Conservation (phyloP, 2,329 filamentous ascomycete genomes). For the Aspergillus fumigatiaffinis region DNA sequence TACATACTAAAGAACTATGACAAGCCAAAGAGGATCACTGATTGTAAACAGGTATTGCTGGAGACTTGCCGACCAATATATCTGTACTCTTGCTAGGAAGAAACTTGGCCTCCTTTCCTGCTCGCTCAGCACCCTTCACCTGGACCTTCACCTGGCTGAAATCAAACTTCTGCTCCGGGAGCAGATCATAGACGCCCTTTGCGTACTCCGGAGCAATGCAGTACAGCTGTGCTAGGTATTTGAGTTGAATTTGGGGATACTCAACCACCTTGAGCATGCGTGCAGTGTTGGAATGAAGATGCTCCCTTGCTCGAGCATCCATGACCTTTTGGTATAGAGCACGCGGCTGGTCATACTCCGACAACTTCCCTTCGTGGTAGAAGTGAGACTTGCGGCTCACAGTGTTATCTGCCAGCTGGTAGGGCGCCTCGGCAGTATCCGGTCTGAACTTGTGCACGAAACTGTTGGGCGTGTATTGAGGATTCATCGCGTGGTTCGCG, state of each 20-base stretch:
- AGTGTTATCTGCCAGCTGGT: constrained; percentile 48
- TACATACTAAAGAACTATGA: too few relatives aligned
- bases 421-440: constrained; percentile 49
- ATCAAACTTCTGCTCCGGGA: constrained; percentile 44
- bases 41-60: constrained; percentile 28
- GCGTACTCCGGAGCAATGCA: constrained; percentile 48
- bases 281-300: constrained; percentile 50
- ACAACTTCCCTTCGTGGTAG: constrained; percentile 52
- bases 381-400: constrained; percentile 52
- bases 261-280: constrained; percentile 43
- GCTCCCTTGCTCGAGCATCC: constrained; percentile 40
- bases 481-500: constrained; percentile 45
- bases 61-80: constrained; percentile 4
- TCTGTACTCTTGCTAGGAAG: constrained; percentile 1
- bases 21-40: too few relatives aligned
- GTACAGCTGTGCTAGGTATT: constrained; percentile 52
- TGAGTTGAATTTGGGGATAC: constrained; percentile 45
- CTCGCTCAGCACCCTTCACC: constrained; percentile 41
- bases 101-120: constrained; percentile 32
- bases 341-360: constrained; percentile 50
- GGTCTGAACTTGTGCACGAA: constrained; percentile 51
- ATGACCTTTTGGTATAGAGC: constrained; percentile 50
- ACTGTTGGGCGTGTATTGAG: constrained; percentile 51
- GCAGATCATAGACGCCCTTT: constrained; percentile 43
- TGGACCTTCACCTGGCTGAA: constrained; percentile 44